phyloP scores from a whole-genome alignment of 192 early-diverging fungal species.

The Rhizophagus sp. region DNA sequence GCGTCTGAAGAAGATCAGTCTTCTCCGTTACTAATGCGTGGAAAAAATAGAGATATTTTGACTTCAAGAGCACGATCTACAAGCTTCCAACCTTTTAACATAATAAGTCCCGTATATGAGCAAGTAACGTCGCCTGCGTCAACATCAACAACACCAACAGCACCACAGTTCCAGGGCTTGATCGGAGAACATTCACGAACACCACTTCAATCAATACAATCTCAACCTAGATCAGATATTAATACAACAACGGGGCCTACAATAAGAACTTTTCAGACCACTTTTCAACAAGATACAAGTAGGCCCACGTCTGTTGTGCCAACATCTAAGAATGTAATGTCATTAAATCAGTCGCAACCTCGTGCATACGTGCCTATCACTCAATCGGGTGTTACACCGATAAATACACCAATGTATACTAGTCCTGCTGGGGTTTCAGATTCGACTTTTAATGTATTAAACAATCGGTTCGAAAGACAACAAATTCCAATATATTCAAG shows the following conservation, averaged over 20 bases:
- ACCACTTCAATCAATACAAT: background rate
- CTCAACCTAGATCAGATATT: background rate
- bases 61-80: background rate
- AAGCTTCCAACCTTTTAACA: background rate
- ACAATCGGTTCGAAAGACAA: background rate
- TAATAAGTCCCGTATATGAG: background rate
- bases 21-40: background rate
- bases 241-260: background rate
- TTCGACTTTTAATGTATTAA: background rate
- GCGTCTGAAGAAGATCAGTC: background rate
- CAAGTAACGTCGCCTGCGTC: background rate
- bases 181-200: background rate
- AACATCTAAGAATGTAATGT: background rate
- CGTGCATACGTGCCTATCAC: background rate
- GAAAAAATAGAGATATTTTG: background rate
- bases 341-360: background rate
- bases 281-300: background rate
- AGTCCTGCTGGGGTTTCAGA: background rate
- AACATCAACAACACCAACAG: background rate
- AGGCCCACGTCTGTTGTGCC: background rate
- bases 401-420: background rate
- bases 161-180: background rate
- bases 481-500: background rate
- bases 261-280: background rate
- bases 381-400: background rate